Evolutionary conservation across 2,329 filamentous ascomycete genomes (phyloP).

Genomic region (Mycosphaerelloides madeirae): DNA sequence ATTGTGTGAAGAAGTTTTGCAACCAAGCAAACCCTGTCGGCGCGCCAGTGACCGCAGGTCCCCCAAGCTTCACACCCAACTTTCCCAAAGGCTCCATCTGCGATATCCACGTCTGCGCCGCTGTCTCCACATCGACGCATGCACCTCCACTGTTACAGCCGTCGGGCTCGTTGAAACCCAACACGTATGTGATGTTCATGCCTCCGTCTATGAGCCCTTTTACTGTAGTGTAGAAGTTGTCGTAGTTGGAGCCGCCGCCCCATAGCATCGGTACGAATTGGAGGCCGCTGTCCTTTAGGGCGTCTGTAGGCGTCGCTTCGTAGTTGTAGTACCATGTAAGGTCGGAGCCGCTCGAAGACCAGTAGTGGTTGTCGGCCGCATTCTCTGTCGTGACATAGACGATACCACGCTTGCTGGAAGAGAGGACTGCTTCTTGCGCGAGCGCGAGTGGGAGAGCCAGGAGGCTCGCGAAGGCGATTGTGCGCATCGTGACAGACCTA

Average conservation of each 20-base stretch:
- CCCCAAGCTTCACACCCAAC: slow-evolving; percentile 60
- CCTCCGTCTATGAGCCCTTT: slow-evolving; percentile 49
- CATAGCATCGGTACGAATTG: slow-evolving; percentile 80
- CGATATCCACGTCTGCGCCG: slow-evolving; percentile 64
- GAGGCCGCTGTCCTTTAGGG: slow-evolving; percentile 47
- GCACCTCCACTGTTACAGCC: slow-evolving; percentile 58
- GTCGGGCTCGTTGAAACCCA: slow-evolving; percentile 80
- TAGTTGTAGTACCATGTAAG: slow-evolving; percentile 89
- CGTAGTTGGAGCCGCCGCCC: slow-evolving; percentile 51
- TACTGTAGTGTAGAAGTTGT: slow-evolving; percentile 59
- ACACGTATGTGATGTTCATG: slow-evolving; percentile 60
- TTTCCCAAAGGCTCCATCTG: slow-evolving; percentile 66
- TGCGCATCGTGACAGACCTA: slow-evolving; percentile 6
- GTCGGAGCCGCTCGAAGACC: slow-evolving; percentile 53
- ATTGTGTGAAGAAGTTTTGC: slow-evolving; percentile 59
- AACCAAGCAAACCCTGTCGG: slow-evolving; percentile 62
- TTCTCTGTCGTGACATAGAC: slow-evolving; percentile 58
- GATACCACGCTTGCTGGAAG: slow-evolving; percentile 65
- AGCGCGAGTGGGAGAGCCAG: slow-evolving; percentile 11
- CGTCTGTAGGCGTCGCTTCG: slow-evolving; percentile 44
- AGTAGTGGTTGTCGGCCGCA: slow-evolving; percentile 61
- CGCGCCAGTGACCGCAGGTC: slow-evolving; percentile 65
- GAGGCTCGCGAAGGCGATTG: slow-evolving; percentile 4
- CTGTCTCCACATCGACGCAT: slow-evolving; percentile 53
- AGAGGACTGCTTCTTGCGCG: slow-evolving; percentile 13